Evolutionary conservation across 164 flowering plant genomes (phyloP), one percentile per base, ranked within the genome.

Genomic region (Macadamia integrifolia): DNA sequence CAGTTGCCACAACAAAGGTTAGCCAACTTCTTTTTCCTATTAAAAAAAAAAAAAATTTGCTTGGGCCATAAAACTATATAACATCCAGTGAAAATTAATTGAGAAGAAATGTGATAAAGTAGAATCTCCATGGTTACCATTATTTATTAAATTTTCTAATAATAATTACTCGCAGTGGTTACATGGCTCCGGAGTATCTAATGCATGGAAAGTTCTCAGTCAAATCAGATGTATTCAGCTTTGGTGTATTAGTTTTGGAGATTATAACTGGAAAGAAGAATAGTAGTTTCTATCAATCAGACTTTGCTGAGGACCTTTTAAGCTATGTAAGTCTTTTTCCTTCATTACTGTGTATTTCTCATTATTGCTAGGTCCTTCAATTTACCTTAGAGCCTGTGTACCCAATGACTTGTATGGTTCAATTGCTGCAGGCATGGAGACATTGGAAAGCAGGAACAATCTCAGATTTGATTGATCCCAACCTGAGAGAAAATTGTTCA

Each of bases 181-280:
- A 87, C 40, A 86, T 86, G 85, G 61, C 90, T 46, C 90, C 90
- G 3, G 87, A 84, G 69, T 86, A 86, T 66, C 74, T 71, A 31
- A 69, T 74, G 78, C 78, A 71, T 18, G 87, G 87, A 12, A 73
- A 71, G 3, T 79, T 82, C 58, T 86, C 87, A 0, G 67, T 69
- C 0, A 84, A 82, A 61, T 77, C 85, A 0, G 87, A 86, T 69
- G 81, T 85, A 1, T 86, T 58, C 62, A 80, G 86, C 58, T 85
- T 85, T 49, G 91, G 91, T 0, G 86, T 85, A 23, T 49, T 87
- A 59, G 17, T 83, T 23, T 48, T 87, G 63, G 91, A 85, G 64
- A 80, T 80, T 30, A 42, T 82, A 9, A 81, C 73, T 18, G 85
- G 88, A 3, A 68, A 61, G 32, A 83, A 67, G 58, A 81, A 64